Percentiles rank a stretch among this genome's conserved stretches.
phyloP scores from a whole-genome alignment of 2,329 filamentous ascomycete species.

The Pezicula carpinea region DNA sequence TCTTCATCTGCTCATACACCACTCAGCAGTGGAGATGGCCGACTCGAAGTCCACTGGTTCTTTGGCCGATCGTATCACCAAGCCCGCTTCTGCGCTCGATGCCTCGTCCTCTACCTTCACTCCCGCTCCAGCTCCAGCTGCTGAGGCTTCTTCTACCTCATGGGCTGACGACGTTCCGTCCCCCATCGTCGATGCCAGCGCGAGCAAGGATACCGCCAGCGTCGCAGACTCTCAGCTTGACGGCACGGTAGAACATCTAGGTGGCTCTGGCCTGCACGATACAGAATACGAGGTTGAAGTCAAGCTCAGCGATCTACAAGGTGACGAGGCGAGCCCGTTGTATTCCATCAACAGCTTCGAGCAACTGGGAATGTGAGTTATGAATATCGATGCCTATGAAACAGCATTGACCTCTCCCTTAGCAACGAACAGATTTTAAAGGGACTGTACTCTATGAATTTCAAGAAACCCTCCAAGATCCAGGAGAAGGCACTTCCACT shows the following conservation, averaged over 20 bases:
- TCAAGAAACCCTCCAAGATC: constrained; percentile 94
- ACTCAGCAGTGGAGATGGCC: constrained; percentile 11
- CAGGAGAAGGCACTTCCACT: constrained; percentile 92
- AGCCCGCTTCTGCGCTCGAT: constrained; percentile 22
- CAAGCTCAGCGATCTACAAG: constrained; percentile 84
- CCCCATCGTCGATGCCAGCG: constrained; percentile 11
- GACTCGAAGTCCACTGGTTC: constrained; percentile 28
- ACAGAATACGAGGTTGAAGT: constrained; percentile 86
- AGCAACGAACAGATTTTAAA: constrained; percentile 64
- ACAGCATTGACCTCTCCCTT: constrained; percentile 10
- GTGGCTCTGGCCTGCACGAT: constrained; percentile 57
- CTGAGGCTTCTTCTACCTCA: constrained; percentile 7
- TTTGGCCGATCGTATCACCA: constrained; percentile 43
- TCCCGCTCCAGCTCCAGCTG: background rate
- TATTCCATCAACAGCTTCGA: constrained; percentile 82
- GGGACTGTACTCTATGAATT: constrained; percentile 76
- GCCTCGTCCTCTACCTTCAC: background rate
- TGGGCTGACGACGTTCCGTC: constrained; percentile 39
- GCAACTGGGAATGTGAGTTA: constrained; percentile 74
- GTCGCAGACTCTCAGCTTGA: constrained; percentile 34
- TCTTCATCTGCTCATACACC: background rate
- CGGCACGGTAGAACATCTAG: constrained; percentile 35
- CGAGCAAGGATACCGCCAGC: constrained; percentile 3
- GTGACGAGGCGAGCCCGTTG: constrained; percentile 80
- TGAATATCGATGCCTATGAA: background rate